A percentile compares a stretch with the other conserved stretches of the same genome.
Conservation (phyloP, 768 basidiomycete species). For the Lactarius sanguifluus region DNA sequence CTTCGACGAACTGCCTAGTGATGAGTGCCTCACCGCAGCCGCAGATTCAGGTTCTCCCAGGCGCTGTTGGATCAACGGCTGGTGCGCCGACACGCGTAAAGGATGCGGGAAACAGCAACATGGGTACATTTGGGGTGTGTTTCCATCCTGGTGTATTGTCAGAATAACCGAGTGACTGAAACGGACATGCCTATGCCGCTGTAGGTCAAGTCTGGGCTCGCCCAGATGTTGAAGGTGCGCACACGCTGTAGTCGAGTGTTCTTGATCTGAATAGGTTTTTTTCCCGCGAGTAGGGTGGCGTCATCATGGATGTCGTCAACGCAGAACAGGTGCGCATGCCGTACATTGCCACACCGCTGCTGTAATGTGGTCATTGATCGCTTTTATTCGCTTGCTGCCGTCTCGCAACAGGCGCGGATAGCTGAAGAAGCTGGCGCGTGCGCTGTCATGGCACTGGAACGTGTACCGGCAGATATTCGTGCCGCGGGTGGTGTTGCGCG, state of each 20-base stretch:
- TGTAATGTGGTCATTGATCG: conserved; percentile 5
- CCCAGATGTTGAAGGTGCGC: conserved; percentile 92
- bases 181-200: conserved; percentile 19
- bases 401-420: conserved; percentile 70
- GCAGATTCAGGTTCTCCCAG: conserved; percentile 32
- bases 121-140: conserved; percentile 72
- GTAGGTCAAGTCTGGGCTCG: conserved; percentile 90
- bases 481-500: conserved; percentile 90
- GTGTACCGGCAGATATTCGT: conserved; percentile 95
- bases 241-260: conserved; percentile 25
- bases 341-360: neutral
- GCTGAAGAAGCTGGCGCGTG: conserved; percentile 97
- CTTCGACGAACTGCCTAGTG: conserved; percentile 10
- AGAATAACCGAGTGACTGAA: conserved; percentile 10
- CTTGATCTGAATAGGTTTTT: conserved; percentile 12
- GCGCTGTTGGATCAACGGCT: conserved; percentile 41
- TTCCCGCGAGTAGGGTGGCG: conserved; percentile 57
- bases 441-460: conserved; percentile 96
- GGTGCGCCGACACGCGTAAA: conserved; percentile 54
- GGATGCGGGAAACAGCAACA: conserved; percentile 55
- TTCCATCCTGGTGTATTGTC: conserved; percentile 6
- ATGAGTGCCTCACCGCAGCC: conserved; percentile 34
- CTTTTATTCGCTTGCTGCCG: conserved; percentile 36
- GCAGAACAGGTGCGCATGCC: conserved; percentile 52
- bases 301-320: conserved; percentile 95